phyloP scores from a whole-genome alignment of 1,284 basidiomycete species.

The Malassezia brasiliensis region DNA sequence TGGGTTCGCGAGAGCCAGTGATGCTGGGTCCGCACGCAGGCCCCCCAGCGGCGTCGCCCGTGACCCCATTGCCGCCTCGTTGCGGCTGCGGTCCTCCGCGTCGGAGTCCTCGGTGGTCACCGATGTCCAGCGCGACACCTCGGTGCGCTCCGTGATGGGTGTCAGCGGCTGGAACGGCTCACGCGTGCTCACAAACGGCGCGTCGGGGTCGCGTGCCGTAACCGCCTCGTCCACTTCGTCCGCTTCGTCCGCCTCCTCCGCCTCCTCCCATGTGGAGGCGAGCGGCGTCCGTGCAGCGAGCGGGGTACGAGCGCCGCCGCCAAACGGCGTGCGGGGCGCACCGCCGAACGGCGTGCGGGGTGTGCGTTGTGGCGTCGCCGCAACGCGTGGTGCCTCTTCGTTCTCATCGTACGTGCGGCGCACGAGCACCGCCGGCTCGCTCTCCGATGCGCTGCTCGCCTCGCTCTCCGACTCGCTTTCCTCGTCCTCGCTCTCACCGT shows the following conservation, averaged over 20 bases:
- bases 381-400: slow-evolving; percentile 10
- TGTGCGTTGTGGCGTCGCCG: slow-evolving; percentile 25
- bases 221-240: neutral
- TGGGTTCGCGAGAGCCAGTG: slow-evolving; percentile 59
- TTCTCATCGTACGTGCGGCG: slow-evolving; percentile 5
- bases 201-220: neutral
- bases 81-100: neutral
- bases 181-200: slow-evolving; percentile 10
- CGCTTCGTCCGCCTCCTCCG: slow-evolving; percentile 8
- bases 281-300: neutral
- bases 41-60: slow-evolving; percentile 4
- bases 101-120: neutral
- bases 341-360: slow-evolving; percentile 8
- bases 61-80: neutral
- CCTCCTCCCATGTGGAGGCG: neutral
- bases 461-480: slow-evolving; percentile 19
- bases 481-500: slow-evolving; percentile 24
- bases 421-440: slow-evolving; percentile 7
- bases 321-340: slow-evolving; percentile 3
- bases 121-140: slow-evolving; percentile 31
- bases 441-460: slow-evolving; percentile 20
- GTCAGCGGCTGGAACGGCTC: slow-evolving; percentile 33
- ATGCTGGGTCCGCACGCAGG: neutral
- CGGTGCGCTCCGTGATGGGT: slow-evolving; percentile 40
- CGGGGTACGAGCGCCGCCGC: slow-evolving; percentile 14